Conservation (phyloP, 371 early-diverging fungal genomes). For the Choanephora cucurbitarum region DNA sequence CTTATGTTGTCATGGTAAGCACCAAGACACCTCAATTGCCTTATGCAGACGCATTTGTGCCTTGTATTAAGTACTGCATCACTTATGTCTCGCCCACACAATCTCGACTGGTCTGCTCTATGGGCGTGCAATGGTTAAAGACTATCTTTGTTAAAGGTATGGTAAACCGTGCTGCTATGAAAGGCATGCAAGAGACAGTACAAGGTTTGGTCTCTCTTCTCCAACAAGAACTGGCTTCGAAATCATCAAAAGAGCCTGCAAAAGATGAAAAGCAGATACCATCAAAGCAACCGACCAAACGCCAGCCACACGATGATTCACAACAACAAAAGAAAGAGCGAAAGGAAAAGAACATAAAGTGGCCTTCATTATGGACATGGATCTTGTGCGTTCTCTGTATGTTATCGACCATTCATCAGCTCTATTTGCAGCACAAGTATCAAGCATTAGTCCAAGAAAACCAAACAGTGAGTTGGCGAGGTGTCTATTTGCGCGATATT, state of each 20-base stretch:
- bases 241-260: neutral
- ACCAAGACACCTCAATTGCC: constrained; percentile 55
- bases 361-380: neutral
- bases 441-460: neutral
- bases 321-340: neutral
- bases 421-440: constrained; percentile 5
- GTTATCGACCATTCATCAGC: constrained; percentile 14
- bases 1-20: constrained; percentile 46
- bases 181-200: constrained; percentile 45
- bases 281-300: neutral
- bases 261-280: neutral
- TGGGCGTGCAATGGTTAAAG: constrained; percentile 60
- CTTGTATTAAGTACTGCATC: constrained; percentile 59
- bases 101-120: constrained; percentile 52
- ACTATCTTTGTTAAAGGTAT: constrained; percentile 57
- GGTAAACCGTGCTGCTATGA: constrained; percentile 46
- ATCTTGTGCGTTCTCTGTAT: constrained; percentile 6
- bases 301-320: too few relatives aligned
- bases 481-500: constrained; percentile 53
- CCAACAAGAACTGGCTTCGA: constrained; percentile 19
- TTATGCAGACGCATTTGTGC: constrained; percentile 64
- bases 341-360: neutral
- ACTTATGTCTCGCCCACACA: constrained; percentile 45
- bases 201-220: constrained; percentile 33
- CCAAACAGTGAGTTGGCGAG: constrained; percentile 30